Percentiles rank a stretch among this genome's conserved stretches.
phyloP scores from a whole-genome alignment of 192 early-diverging fungal genomes.

The Backusella westeae region DNA sequence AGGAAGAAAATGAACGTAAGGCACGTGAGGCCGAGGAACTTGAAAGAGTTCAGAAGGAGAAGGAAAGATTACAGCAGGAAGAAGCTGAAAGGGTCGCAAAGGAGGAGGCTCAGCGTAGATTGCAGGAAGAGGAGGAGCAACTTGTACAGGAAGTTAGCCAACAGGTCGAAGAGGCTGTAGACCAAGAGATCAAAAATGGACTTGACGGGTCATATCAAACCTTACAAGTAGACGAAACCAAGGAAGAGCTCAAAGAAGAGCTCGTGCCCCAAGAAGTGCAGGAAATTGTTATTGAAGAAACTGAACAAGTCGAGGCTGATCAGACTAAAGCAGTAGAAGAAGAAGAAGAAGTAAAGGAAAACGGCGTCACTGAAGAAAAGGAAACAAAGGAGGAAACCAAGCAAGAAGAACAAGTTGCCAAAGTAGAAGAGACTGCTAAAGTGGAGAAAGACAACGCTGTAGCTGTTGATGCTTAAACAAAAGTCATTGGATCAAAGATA shows the following conservation, averaged over 20 bases:
- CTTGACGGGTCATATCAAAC: background rate
- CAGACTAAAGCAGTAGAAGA: background rate
- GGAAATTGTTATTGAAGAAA: background rate
- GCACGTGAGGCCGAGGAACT: background rate
- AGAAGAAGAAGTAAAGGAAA: background rate
- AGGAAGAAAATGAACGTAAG: background rate
- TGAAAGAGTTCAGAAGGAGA: background rate
- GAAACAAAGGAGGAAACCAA: background rate
- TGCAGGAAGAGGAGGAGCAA: slow-evolving; percentile 4
- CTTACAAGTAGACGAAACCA: background rate
- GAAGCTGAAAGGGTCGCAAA: slow-evolving; percentile 6
- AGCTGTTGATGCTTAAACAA: background rate
- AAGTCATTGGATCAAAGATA: background rate
- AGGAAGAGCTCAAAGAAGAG: background rate
- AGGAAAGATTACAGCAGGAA: background rate
- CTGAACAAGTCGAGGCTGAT: background rate
- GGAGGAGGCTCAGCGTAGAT: slow-evolving; percentile 3
- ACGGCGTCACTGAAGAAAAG: background rate
- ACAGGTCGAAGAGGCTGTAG: background rate
- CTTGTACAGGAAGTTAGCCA: background rate
- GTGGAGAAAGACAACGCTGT: background rate
- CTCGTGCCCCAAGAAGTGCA: background rate
- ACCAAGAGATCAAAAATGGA: background rate
- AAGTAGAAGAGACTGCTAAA: background rate
- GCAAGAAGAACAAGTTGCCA: background rate